Percentiles rank a stretch among this genome's conserved stretches.
Conservation (phyloP, 306 rosid genomes). For the Lathyrus sativus region DNA sequence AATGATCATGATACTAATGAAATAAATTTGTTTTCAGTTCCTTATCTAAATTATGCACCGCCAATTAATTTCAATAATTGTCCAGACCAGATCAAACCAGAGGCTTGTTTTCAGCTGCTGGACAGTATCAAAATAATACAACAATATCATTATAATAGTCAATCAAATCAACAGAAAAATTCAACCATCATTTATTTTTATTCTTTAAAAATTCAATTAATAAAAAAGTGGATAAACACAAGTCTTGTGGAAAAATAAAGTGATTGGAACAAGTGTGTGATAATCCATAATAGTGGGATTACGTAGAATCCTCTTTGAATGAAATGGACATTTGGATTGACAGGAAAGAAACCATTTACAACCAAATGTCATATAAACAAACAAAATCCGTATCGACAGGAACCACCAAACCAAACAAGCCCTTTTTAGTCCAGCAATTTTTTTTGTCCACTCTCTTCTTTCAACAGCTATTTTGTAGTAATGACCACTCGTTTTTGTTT, state of each 20-base stretch:
- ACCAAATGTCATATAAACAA: conserved; percentile 31
- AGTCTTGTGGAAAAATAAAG: background rate
- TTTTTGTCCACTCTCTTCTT: conserved; percentile 38
- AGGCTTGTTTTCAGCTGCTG: background rate
- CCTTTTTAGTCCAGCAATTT: conserved; percentile 32
- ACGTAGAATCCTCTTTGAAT: conserved; percentile 9
- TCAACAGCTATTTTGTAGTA: background rate
- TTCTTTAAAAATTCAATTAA: background rate
- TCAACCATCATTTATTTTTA: conserved; percentile 1
- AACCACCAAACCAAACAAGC: conserved; percentile 50
- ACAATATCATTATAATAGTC: too few relatives aligned
- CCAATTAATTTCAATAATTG: background rate
- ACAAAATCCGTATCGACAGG: conserved; percentile 32
- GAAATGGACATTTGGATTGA: conserved; percentile 28
- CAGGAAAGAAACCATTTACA: conserved; percentile 23
- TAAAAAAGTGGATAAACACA: background rate
- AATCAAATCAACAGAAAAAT: background rate
- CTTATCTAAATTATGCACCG: background rate
- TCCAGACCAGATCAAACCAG: background rate
- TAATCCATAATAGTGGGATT: conserved; percentile 19
- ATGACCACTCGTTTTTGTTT: conserved; percentile 32
- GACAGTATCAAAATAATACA: background rate
- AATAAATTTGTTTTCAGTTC: too few relatives aligned
- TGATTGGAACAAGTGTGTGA: conserved; percentile 23
- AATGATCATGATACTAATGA: too few relatives aligned